Base-by-base conservation (phyloP, 352 stramenopile genomes). In the Hyaloperonospora brassicae region DNA sequence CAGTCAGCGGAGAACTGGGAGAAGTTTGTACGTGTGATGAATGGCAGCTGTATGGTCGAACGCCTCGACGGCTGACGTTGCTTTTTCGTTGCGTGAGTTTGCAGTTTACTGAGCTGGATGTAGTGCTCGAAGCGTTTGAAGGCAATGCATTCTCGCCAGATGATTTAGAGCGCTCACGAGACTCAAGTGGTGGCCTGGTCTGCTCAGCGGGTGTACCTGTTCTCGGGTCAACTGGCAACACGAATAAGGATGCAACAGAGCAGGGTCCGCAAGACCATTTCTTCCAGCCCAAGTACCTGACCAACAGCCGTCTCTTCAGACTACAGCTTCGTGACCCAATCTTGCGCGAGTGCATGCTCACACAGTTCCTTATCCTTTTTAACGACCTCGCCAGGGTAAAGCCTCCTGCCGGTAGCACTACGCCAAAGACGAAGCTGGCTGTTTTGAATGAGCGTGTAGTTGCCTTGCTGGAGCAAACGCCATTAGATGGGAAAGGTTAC, bases 241-340 rank as follows among this genome's bases (percentile, higher is more conserved):
- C 23, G 4, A 55, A n/a, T 45, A 64, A 59, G 38, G 24, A 34
- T 11, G 27, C 31, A 34, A 50, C 35, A 31, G 55, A 67, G 12
- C 53, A 59, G 13, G 30, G 35, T 1, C 53, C 56, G 4, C 75
- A 87, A 14, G 81, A 89, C 30, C 79, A 89, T 42, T 97, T 94
- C 57, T 96, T 96, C 52, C 84, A 93, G 68, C 84, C 86, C 38
- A 97, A 97, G 65, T 97, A 97, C 65, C 62, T 97, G 27, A 96
- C 87, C 21, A 97, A 92, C 61, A 95, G 85, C 53, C 81, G 88
- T 10, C 75, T 97, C 0, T 93, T 97, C 45, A 79, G 84, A 31
- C 78, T 97, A 11, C 88, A 97, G 67, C 64, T 97, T 36, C 84
- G 84, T 38, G 88, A 97, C 61, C 87, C 88, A 34, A 88, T 93